Percentiles rank a stretch among this genome's conserved stretches.
These are phyloP conservation scores for Claviceps paspali DNA, from an alignment of 2,329 filamentous ascomycete species.

Conservation along the genomic window DNA sequence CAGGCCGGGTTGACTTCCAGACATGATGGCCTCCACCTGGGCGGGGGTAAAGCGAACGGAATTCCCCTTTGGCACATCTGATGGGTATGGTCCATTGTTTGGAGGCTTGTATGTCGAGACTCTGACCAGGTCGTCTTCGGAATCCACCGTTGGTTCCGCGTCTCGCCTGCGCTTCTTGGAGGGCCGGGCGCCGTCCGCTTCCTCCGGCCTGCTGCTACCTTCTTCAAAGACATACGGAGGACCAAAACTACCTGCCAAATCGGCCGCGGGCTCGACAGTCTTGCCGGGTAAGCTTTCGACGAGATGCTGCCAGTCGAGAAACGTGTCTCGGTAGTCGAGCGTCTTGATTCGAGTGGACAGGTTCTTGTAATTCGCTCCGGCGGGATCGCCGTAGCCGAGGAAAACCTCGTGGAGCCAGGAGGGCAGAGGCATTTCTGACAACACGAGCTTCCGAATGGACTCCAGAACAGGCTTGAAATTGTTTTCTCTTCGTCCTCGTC, in stretches of 20 bases:
- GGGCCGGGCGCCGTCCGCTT: slow-evolving; percentile 37
- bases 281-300: slow-evolving; percentile 80
- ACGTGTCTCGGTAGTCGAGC: slow-evolving; percentile 86
- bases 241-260: slow-evolving; percentile 57
- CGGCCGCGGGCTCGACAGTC: slow-evolving; percentile 63
- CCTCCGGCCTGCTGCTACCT: slow-evolving; percentile 36
- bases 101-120: slow-evolving; percentile 82
- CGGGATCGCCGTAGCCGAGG: slow-evolving; percentile 88
- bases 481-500: slow-evolving; percentile 77
- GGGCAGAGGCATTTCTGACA: slow-evolving; percentile 74
- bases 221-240: slow-evolving; percentile 79
- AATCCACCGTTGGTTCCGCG: slow-evolving; percentile 48
- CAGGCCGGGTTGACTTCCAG: slow-evolving; percentile 83
- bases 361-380: slow-evolving; percentile 72
- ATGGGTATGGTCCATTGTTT: slow-evolving; percentile 79
- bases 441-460: slow-evolving; percentile 72
- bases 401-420: slow-evolving; percentile 95
- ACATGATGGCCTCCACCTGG: slow-evolving; percentile 84
- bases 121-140: slow-evolving; percentile 52
- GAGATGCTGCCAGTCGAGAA: slow-evolving; percentile 89
- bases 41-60: slow-evolving; percentile 75
- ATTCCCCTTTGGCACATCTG: slow-evolving; percentile 71
- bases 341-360: slow-evolving; percentile 62
- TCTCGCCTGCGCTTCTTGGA: slow-evolving; percentile 83
- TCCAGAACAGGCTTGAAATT: slow-evolving; percentile 93